Evolutionary conservation across 495 filamentous ascomycete genomes (phyloP), one percentile per base, ranked within the genome.

Genomic region (Rusavskia elegans): DNA sequence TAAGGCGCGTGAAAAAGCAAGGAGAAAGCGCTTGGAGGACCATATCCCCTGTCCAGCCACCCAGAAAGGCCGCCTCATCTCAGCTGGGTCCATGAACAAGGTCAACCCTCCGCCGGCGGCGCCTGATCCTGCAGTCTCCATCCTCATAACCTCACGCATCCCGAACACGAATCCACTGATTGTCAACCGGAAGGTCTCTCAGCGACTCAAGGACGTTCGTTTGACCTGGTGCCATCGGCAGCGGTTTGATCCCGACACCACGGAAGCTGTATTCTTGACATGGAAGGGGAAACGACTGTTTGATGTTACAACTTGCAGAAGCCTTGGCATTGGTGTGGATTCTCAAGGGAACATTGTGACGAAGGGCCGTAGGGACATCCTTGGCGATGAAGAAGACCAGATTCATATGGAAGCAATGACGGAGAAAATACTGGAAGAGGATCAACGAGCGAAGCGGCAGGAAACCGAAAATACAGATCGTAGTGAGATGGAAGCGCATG

Each of bases 261-360:
- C 73, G 16, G 63, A 64, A 21, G 61, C 68, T 7, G 67, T 95
- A 9, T 84, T 87, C 57, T 64, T 96, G 16, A 90, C 85, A 2
- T 95, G 87, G 83, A 82, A 79, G 49, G 77, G 79, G 8, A 79
- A 78, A 45, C 77, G 80, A 53, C 61, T 95, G 2, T 93, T 80
- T 57, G 78, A 84, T 53, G 71, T 80, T 30, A 85, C 83, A 23
- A 89, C 81, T 6, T 83, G 85, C 55, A 76, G 71, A 46, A 81
- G 82, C 30, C 71, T 84, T 50, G 84, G 73, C 29, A 74, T 81
- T 30, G 70, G 23, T 49, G 55, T 57, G 29, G 53, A 56, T 50
- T 10, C 48, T 6, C 45, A 54, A 23, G 59, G 59, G 10, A 53
- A 48, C 8, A 46, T 62, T 19, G 32, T 52, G 10, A 49, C 49